A percentile compares a stretch with the other conserved stretches of the same genome.
Evolutionary conservation across 2,329 filamentous ascomycete genomes (phyloP).

Genomic region (Dissoconium aciculare): DNA sequence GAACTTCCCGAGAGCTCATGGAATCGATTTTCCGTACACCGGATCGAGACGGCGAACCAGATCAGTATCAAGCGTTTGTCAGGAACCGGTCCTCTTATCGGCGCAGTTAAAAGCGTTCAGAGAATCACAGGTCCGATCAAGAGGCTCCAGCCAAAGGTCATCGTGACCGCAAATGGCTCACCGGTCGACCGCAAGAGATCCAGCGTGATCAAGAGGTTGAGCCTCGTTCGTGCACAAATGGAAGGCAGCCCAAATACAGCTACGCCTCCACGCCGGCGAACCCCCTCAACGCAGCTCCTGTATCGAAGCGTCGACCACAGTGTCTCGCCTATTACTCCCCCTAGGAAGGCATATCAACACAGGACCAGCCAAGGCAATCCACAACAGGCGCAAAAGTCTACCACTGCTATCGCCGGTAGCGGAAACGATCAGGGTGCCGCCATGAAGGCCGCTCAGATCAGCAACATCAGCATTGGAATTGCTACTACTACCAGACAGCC

Average conservation of each 20-base stretch:
- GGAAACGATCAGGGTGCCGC: too few relatives aligned
- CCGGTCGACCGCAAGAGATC: neutral
- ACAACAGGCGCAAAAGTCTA: neutral
- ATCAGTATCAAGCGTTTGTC: constrained; percentile 1
- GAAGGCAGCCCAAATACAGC: neutral
- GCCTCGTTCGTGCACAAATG: neutral
- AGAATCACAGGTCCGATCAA: neutral
- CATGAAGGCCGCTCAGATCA: neutral
- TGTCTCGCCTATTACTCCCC: neutral
- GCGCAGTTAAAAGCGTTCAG: neutral
- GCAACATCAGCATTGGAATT: neutral
- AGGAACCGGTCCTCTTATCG: neutral
- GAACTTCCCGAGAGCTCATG: neutral
- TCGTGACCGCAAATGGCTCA: neutral
- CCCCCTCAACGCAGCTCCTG: neutral
- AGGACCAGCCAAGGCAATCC: neutral
- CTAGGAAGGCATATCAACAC: neutral
- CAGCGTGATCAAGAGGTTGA: neutral
- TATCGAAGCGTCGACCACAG: neutral
- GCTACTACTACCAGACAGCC: neutral
- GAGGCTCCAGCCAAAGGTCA: neutral
- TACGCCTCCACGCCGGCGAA: neutral
- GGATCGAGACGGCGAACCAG: constrained; percentile 1
- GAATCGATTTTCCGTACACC: neutral
- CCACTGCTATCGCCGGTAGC: too few relatives aligned